Evolutionary conservation across 2,329 filamentous ascomycete species (phyloP).

Genomic region (Diplodia mutila): DNA sequence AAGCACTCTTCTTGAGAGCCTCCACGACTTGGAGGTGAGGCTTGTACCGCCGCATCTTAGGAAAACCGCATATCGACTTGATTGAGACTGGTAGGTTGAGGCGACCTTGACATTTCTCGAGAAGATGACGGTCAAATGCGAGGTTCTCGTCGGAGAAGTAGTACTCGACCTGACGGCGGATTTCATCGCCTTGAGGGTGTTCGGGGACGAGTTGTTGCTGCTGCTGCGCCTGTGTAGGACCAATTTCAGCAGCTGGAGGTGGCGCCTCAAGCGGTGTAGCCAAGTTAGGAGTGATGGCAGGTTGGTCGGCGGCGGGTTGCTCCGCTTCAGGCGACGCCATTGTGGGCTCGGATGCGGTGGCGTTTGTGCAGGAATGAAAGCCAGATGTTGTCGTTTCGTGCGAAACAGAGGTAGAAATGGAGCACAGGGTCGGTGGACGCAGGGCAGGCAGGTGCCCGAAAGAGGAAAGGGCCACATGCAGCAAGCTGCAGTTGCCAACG

Average conservation of each 20-base stretch:
- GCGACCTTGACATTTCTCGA: constrained; percentile 45
- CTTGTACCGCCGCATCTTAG: constrained; percentile 52
- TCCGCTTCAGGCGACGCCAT: neutral
- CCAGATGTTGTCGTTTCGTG: too few relatives aligned
- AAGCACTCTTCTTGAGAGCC: constrained; percentile 47
- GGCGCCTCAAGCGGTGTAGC: neutral
- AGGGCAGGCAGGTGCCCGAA: neutral
- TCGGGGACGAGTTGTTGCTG: constrained; percentile 13
- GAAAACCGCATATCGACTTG: constrained; percentile 49
- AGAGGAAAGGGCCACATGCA: constrained; percentile 4
- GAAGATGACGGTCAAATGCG: constrained; percentile 46
- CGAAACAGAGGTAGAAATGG: neutral
- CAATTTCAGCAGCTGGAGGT: neutral
- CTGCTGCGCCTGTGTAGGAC: neutral
- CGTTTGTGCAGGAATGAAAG: neutral
- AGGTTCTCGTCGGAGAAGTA: constrained; percentile 57
- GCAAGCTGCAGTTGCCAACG: neutral
- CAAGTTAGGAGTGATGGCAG: neutral
- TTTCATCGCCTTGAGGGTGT: constrained; percentile 30
- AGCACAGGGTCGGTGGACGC: neutral
- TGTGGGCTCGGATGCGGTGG: neutral
- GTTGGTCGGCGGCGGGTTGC: neutral
- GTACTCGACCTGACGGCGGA: constrained; percentile 49
- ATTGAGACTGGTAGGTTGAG: constrained; percentile 50
- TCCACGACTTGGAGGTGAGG: constrained; percentile 43